Conservation (phyloP, 768 basidiomycete genomes). For the Boletus edulis region DNA sequence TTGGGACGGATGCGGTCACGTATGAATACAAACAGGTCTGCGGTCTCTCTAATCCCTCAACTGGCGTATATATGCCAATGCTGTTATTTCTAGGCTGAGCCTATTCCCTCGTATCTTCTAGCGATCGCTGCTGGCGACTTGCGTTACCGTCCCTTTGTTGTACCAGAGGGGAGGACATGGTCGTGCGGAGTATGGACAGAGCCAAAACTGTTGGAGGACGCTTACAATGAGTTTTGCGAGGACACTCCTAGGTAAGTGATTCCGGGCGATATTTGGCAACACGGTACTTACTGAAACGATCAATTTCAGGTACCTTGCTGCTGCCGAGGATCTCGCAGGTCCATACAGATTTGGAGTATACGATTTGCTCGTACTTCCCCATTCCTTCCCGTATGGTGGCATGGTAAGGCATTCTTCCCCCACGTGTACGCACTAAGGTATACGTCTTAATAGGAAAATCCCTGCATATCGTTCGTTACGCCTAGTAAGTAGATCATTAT, state of each 20-base stretch:
- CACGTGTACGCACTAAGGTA: not conserved
- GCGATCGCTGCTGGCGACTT: constrained; percentile 89
- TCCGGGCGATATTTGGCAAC: too few relatives aligned
- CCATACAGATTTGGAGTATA: constrained; percentile 86
- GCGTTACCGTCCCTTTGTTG: constrained; percentile 63
- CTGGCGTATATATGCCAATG: not conserved
- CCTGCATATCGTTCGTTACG: constrained; percentile 84
- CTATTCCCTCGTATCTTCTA: constrained; percentile 90
- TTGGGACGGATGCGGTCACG: constrained; percentile 70
- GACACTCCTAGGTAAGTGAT: constrained; percentile 67
- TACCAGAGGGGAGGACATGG: constrained; percentile 66
- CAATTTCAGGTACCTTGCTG: constrained; percentile 60
- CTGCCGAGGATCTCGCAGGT: constrained; percentile 67
- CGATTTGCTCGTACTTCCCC: constrained; percentile 85
- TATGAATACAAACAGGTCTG: constrained; percentile 79
- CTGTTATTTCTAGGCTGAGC: constrained; percentile 53
- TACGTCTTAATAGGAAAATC: constrained; percentile 64
- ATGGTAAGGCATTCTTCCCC: constrained; percentile 46
- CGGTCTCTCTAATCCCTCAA: not conserved
- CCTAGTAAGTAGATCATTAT: constrained; percentile 53
- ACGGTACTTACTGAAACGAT: not conserved
- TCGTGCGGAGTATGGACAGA: constrained; percentile 89
- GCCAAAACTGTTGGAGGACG: constrained; percentile 72
- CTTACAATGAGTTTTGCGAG: constrained; percentile 85
- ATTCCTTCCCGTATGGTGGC: constrained; percentile 91